Evolutionary conservation across 805 yeast species (phyloP).

Genomic region (Tetrapisispora nanseiensis): DNA sequence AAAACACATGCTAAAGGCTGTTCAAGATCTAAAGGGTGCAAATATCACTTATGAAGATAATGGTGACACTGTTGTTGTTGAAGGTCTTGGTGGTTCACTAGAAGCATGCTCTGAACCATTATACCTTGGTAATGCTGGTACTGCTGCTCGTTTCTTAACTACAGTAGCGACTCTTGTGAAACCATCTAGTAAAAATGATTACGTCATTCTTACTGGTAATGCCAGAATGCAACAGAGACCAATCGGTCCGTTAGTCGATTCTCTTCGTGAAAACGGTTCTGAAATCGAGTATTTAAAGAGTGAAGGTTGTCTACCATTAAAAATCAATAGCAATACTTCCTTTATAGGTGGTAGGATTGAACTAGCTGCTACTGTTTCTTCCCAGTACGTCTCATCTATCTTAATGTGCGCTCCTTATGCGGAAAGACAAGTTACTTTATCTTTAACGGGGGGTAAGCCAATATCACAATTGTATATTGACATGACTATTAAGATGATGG

Average conservation of each 20-base stretch:
- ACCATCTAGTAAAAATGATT: constrained; percentile 32
- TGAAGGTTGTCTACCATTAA: constrained; percentile 79
- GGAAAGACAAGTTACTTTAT: constrained; percentile 70
- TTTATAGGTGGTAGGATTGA: constrained; percentile 88
- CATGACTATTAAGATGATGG: constrained; percentile 96
- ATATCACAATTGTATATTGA: constrained; percentile 91
- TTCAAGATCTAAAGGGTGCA: constrained; percentile 71
- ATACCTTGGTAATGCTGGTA: constrained; percentile 95
- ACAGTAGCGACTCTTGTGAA: constrained; percentile 82
- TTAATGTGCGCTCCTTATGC: constrained; percentile 98
- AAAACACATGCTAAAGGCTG: constrained; percentile 86
- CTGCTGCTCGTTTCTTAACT: constrained; percentile 91
- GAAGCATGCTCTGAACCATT: constrained; percentile 55
- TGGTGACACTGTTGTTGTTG: constrained; percentile 80
- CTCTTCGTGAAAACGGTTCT: constrained; percentile 74
- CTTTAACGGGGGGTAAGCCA: constrained; percentile 93
- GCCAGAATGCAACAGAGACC: constrained; percentile 97
- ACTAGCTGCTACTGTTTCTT: constrained; percentile 90
- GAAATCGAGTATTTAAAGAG: constrained; percentile 58
- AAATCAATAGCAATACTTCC: constrained; percentile 56
- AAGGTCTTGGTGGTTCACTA: constrained; percentile 70
- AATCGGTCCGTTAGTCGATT: constrained; percentile 90
- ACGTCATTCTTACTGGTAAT: constrained; percentile 78
- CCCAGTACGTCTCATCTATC: constrained; percentile 93
- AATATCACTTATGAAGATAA: constrained; percentile 71